Conservation (phyloP, 1,284 basidiomycete genomes). For the Inonotus obliquus region DNA sequence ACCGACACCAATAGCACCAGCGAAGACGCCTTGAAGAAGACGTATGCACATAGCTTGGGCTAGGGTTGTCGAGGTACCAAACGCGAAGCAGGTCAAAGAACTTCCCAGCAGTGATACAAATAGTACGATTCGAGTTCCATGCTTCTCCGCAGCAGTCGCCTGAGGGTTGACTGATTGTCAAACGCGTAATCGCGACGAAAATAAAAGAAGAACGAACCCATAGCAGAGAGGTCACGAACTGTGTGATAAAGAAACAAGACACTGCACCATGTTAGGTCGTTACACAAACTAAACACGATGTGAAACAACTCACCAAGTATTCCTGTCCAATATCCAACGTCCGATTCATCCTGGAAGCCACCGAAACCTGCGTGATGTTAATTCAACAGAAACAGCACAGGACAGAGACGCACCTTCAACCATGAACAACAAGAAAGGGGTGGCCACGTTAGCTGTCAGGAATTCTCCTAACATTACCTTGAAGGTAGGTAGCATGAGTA, state of each 20-base stretch:
- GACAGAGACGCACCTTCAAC: conserved; percentile 62
- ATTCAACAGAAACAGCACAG: conserved; percentile 12
- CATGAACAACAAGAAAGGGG: conserved; percentile 89
- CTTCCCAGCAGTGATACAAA: conserved; percentile 83
- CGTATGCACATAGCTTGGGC: conserved; percentile 84
- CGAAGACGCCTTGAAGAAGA: conserved; percentile 93
- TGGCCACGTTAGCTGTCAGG: conserved; percentile 85
- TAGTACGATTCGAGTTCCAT: conserved; percentile 84
- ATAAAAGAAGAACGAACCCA: conserved; percentile 47
- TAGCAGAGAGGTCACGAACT: conserved; percentile 90
- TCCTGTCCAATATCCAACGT: conserved; percentile 83
- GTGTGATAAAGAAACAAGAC: conserved; percentile 76
- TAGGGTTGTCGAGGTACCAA: conserved; percentile 81
- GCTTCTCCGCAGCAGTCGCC: conserved; percentile 91
- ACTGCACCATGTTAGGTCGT: conserved; percentile 37
- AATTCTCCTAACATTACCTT: conserved; percentile 93
- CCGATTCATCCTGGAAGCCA: conserved; percentile 61
- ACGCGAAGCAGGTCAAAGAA: conserved; percentile 72
- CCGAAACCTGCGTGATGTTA: conserved; percentile 49
- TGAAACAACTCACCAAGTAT: conserved; percentile 50
- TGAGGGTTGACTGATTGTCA: conserved; percentile 30
- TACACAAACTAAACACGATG: neutral
- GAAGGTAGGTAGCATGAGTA: conserved; percentile 18
- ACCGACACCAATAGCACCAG: conserved; percentile 90
- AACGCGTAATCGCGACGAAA: neutral